Evolutionary conservation across 805 yeast genomes (phyloP).

Genomic region (Candida nonsorbophila): DNA sequence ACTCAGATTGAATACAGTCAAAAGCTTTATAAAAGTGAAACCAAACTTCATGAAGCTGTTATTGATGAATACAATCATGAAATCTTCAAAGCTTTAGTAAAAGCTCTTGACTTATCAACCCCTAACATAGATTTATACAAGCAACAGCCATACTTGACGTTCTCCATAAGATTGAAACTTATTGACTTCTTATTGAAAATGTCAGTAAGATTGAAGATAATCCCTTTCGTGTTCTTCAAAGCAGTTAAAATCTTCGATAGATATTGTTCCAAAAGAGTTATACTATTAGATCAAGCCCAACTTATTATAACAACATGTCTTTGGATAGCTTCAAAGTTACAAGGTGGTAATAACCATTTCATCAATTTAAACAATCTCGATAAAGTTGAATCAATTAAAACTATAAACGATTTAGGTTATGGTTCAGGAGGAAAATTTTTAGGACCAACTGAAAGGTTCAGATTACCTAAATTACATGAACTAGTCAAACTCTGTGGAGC

Average conservation of each 20-base stretch:
- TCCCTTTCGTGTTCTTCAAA: slow-evolving; percentile 64
- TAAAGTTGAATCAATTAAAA: slow-evolving; percentile 15
- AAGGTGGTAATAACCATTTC: slow-evolving; percentile 69
- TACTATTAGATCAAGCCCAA: slow-evolving; percentile 81
- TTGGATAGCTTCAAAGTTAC: slow-evolving; percentile 88
- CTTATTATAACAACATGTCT: slow-evolving; percentile 86
- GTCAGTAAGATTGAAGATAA: slow-evolving; percentile 55
- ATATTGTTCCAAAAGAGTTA: slow-evolving; percentile 83
- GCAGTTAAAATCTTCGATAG: slow-evolving; percentile 80
- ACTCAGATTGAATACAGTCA: slow-evolving; percentile 48
- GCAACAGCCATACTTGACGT: slow-evolving; percentile 83
- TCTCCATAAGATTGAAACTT: slow-evolving; percentile 66
- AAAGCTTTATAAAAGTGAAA: slow-evolving; percentile 45
- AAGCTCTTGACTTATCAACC: slow-evolving; percentile 27
- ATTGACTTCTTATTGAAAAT: slow-evolving; percentile 78
- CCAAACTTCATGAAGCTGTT: slow-evolving; percentile 38
- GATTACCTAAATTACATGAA: slow-evolving; percentile 71
- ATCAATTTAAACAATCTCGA: slow-evolving; percentile 36
- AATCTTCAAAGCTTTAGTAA: slow-evolving; percentile 33
- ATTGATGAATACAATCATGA: slow-evolving; percentile 52
- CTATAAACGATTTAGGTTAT: slow-evolving; percentile 35
- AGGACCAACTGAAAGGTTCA: slow-evolving; percentile 69
- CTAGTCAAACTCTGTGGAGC: slow-evolving; percentile 68
- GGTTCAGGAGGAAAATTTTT: slow-evolving; percentile 54
- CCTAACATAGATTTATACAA: slow-evolving; percentile 58